phyloP scores from a whole-genome alignment of 192 early-diverging fungal genomes.

The Diversispora epigaea region DNA sequence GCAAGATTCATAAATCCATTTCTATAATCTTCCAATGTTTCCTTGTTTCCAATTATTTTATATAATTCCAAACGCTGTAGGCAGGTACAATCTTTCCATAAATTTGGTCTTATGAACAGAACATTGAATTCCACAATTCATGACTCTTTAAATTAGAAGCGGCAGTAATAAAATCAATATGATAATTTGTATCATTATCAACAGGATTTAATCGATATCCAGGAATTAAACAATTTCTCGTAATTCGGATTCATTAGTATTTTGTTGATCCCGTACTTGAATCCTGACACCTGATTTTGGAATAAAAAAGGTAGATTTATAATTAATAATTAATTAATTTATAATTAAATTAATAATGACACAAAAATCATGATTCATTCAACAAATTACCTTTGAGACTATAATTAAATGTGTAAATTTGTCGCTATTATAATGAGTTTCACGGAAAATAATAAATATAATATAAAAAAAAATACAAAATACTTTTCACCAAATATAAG shows the following conservation, averaged over 20 bases:
- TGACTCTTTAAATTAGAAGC: constrained; percentile 93
- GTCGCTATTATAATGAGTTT: constrained; percentile 80
- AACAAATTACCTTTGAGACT: constrained; percentile 69
- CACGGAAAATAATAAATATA: not conserved
- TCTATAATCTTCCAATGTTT: constrained; percentile 94
- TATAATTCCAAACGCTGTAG: constrained; percentile 97
- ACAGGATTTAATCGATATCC: constrained; percentile 84
- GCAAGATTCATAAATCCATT: constrained; percentile 99
- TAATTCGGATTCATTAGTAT: constrained; percentile 57
- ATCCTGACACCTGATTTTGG: constrained; percentile 96
- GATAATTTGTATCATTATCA: constrained; percentile 98
- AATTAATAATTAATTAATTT: not conserved
- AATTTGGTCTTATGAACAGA: constrained; percentile 85
- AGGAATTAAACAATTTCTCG: constrained; percentile 70
- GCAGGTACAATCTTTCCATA: constrained; percentile 91
- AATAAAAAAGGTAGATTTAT: constrained; percentile 15
- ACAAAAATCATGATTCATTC: not conserved
- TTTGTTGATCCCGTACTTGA: constrained; percentile 78
- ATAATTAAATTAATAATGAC: too few relatives aligned
- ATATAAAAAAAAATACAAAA: not conserved
- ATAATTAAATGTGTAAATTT: constrained; percentile 95
- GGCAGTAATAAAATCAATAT: constrained; percentile 99
- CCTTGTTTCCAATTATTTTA: constrained; percentile 81
- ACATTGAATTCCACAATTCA: constrained; percentile 72
- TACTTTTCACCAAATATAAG: not conserved